Evolutionary conservation across 1,284 basidiomycete species (phyloP), one percentile per base, ranked within the genome.

Genomic region (Microbotryum violaceum): DNA sequence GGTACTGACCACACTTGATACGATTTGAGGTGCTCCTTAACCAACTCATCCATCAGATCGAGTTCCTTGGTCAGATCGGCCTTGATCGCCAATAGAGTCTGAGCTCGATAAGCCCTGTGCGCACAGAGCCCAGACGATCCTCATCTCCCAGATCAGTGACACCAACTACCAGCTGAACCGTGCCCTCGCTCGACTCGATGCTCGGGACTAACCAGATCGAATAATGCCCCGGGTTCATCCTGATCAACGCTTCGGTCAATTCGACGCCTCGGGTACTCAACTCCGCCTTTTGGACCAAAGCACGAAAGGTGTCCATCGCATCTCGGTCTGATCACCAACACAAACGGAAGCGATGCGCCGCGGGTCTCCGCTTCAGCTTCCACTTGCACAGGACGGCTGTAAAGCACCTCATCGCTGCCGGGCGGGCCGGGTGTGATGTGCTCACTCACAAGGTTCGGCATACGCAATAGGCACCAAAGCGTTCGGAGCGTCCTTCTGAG

Each of bases 391-490:
- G 9, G n/a, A 48, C n/a, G 47, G 10, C 25, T 55, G 33, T n/a
- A 10, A 23, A 7, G 31, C 31, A 31, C 31, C 31, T 10, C 31
- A 9, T 31, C 31, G 31, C 31, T 31, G 31, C 8, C 31, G 31
- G 1, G 31, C 31, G 31, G 31, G 8, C 9, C 31, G 27, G 23
- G 33, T 27, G 48, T 27, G 8, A 49, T 49, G 27, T 12, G 21
- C 23, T 21, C 27, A 56, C 89, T 75, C 68, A 93, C 91, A 96
- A 79, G 91, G 85, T 53, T 80, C 79, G 6, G 83, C 83, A 73
- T 96, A 96, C 75, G 91, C 85, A 74, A 96, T 96, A 1, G 89
- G 88, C 0, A 90, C 89, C 48, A 96, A 79, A 0, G 90, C 86
- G 63, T 83, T 82, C 29, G 82, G 77, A 25, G 80, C 80, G 49